These are phyloP conservation scores for Aspergillus unguis DNA, from an alignment of 2,329 filamentous ascomycete species.

Conservation along the genomic window DNA sequence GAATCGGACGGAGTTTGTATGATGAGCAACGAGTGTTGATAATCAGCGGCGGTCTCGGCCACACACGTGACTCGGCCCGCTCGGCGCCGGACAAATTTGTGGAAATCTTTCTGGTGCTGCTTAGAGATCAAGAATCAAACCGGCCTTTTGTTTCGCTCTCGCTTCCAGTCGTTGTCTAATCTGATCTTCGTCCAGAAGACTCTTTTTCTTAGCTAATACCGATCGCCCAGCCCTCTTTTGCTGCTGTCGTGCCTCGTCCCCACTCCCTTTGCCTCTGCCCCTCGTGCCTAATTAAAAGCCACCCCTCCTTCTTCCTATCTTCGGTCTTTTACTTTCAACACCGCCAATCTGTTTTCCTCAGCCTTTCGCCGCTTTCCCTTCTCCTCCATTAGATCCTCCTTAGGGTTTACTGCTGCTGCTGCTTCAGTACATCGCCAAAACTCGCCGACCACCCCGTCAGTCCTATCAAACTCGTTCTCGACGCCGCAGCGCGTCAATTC, in stretches of 20 bases:
- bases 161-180: constrained; percentile 2
- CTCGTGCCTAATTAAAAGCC: constrained; percentile 22
- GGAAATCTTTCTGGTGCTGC: background rate
- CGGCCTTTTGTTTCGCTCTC: background rate
- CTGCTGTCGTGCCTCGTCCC: constrained; percentile 11
- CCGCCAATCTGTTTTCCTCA: constrained; percentile 91
- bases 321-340: constrained; percentile 4
- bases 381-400: constrained; percentile 66
- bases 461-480: constrained; percentile 33
- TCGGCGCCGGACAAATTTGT: background rate
- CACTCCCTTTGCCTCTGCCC: constrained; percentile 13
- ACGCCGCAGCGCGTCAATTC: constrained; percentile 42
- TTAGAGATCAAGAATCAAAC: constrained; percentile 9
- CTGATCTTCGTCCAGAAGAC: constrained; percentile 10
- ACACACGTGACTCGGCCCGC: constrained; percentile 20
- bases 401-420: constrained; percentile 68
- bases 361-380: constrained; percentile 64
- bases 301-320: constrained; percentile 14
- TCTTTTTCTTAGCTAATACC: constrained; percentile 20
- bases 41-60: constrained; percentile 22
- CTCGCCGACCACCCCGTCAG: constrained; percentile 39
- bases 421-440: constrained; percentile 67
- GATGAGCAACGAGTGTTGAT: constrained; percentile 7
- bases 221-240: constrained; percentile 15
- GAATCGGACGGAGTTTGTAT: constrained; percentile 14